A percentile compares a stretch with the other conserved stretches of the same genome.
Evolutionary conservation across 129 eudicot species (phyloP).

Genomic region (Flaveria robusta): DNA sequence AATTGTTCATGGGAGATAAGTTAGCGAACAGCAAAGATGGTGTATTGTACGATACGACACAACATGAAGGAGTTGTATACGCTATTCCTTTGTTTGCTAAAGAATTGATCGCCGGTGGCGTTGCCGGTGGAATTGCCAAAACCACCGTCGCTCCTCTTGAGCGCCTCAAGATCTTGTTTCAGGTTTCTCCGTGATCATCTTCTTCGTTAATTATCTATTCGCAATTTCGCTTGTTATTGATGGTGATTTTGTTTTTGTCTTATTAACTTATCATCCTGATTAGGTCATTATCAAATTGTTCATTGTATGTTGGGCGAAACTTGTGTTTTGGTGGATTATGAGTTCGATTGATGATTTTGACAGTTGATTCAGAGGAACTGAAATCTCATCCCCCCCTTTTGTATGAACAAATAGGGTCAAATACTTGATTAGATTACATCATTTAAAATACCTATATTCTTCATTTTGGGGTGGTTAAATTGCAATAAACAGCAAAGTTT

Average conservation of each 20-base stretch:
- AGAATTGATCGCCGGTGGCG: slow-evolving; percentile 95
- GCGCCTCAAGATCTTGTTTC: slow-evolving; percentile 93
- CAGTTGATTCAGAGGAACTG: background rate
- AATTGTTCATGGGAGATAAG: slow-evolving; percentile 38
- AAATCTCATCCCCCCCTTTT: background rate
- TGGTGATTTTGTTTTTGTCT: background rate
- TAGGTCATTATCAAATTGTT: slow-evolving; percentile 12
- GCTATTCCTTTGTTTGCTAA: slow-evolving; percentile 79
- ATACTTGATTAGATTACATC: too few species aligned
- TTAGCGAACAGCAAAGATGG: slow-evolving; percentile 30
- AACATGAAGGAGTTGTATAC: slow-evolving; percentile 46
- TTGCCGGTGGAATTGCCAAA: slow-evolving; percentile 92
- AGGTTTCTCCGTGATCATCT: slow-evolving; percentile 47
- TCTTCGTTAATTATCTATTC: background rate
- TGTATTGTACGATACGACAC: slow-evolving; percentile 13
- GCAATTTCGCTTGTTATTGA: background rate
- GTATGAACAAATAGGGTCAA: too few species aligned
- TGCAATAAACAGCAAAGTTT: too few species aligned
- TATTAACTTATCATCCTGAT: background rate
- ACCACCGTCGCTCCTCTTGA: slow-evolving; percentile 96
- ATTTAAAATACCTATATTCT: too few species aligned
- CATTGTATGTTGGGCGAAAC: background rate
- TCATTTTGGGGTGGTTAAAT: too few species aligned
- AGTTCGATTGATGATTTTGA: background rate
- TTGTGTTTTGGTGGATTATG: background rate